phyloP scores from a whole-genome alignment of 2,329 filamentous ascomycete species.

The Periconia macrospinosa region DNA sequence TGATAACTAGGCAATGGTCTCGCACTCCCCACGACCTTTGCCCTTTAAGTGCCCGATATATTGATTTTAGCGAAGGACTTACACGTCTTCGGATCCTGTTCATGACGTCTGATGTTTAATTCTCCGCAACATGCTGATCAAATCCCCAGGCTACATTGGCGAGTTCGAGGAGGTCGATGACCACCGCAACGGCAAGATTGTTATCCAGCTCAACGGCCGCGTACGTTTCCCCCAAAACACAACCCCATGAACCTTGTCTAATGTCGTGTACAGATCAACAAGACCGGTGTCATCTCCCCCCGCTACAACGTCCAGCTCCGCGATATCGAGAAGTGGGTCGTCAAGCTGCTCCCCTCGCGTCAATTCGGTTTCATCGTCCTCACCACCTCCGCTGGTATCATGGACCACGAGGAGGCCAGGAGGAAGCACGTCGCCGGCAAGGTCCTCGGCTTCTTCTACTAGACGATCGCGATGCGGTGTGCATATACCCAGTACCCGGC shows the following conservation, averaged over 20 bases:
- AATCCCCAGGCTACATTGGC: slow-evolving; percentile 84
- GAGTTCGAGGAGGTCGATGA: slow-evolving; percentile 99
- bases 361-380: slow-evolving; percentile 99
- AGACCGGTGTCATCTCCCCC: slow-evolving; percentile 98
- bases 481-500: slow-evolving; percentile 33
- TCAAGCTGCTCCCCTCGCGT: slow-evolving; percentile 98
- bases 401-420: slow-evolving; percentile 99
- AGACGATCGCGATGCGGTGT: slow-evolving; percentile 45
- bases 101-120: slow-evolving; percentile 91
- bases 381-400: slow-evolving; percentile 98
- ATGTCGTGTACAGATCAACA: slow-evolving; percentile 69
- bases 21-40: slow-evolving; percentile 80
- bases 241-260: slow-evolving; percentile 5
- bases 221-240: slow-evolving; percentile 37
- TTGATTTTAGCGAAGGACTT: slow-evolving; percentile 84
- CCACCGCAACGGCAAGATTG: slow-evolving; percentile 99
- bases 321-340: slow-evolving; percentile 99
- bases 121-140: slow-evolving; percentile 81
- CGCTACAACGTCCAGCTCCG: slow-evolving; percentile 98
- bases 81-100: slow-evolving; percentile 81
- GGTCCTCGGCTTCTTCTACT: slow-evolving; percentile 99
- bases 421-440: slow-evolving; percentile 99
- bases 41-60: slow-evolving; percentile 99
- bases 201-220: slow-evolving; percentile 98
- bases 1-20: slow-evolving; percentile 99